These are phyloP conservation scores for Mucor circinelloides DNA, from an alignment of 371 early-diverging fungal species.

Conservation along the genomic window DNA sequence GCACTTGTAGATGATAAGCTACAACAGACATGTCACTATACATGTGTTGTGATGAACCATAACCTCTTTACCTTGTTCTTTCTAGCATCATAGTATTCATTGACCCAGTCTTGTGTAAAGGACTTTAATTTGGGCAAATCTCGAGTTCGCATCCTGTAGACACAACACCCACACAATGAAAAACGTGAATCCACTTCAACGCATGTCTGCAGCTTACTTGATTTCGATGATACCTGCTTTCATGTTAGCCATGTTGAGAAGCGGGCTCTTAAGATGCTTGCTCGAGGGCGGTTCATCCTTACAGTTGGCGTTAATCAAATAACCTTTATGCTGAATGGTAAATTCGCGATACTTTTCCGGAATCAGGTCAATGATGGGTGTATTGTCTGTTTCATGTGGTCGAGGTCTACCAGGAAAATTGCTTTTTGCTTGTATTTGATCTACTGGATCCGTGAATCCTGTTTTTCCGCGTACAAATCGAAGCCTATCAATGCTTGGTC, in stretches of 20 bases:
- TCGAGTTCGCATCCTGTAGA: slow-evolving; percentile 27
- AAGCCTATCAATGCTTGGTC: slow-evolving; percentile 15
- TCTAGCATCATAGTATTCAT: slow-evolving; percentile 29
- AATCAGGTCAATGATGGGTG: slow-evolving; percentile 13
- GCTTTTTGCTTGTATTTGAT: slow-evolving; percentile 5
- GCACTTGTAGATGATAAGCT: slow-evolving; percentile 29
- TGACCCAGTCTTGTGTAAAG: slow-evolving; percentile 38
- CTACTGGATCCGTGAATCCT: slow-evolving; percentile 12
- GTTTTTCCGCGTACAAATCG: slow-evolving; percentile 16
- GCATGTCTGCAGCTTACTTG: slow-evolving; percentile 5
- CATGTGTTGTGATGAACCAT: not conserved
- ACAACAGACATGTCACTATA: not conserved
- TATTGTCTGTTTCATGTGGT: slow-evolving; percentile 8
- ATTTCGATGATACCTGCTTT: slow-evolving; percentile 20
- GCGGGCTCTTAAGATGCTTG: slow-evolving; percentile 1
- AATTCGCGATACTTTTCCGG: slow-evolving; percentile 23
- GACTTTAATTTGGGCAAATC: slow-evolving; percentile 22
- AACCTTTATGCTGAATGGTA: slow-evolving; percentile 32
- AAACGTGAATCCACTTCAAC: too few relatives aligned
- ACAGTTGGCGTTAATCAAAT: slow-evolving; percentile 22
- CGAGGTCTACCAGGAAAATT: slow-evolving; percentile 16
- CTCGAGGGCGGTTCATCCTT: slow-evolving; percentile 13
- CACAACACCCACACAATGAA: too few relatives aligned
- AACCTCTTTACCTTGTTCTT: slow-evolving; percentile 16
- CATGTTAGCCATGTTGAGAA: not conserved